Conservation (phyloP, 441 rosid genomes). For the Theobroma grandiflorum region DNA sequence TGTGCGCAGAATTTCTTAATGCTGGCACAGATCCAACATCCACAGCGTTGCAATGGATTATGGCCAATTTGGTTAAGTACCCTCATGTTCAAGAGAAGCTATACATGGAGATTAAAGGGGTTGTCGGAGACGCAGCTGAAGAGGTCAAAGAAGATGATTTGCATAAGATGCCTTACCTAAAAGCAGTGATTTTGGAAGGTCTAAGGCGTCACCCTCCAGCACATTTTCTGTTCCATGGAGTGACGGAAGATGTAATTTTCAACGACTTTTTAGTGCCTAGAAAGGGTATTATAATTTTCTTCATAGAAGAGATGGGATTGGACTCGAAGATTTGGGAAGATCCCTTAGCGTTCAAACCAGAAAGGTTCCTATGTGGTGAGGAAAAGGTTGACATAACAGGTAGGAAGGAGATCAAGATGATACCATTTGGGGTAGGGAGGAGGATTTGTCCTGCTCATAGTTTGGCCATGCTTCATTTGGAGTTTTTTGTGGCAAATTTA, state of each 20-base stretch:
- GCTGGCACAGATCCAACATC: conserved; percentile 55
- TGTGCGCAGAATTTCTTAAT: conserved; percentile 49
- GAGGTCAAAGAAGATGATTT: conserved; percentile 39
- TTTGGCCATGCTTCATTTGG: conserved; percentile 53
- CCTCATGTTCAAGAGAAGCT: conserved; percentile 38
- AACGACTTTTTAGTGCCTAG: conserved; percentile 20
- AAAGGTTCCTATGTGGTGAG: background rate
- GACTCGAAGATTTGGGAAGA: conserved; percentile 16
- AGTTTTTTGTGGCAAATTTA: conserved; percentile 52
- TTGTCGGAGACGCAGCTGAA: conserved; percentile 10
- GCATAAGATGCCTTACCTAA: conserved; percentile 39
- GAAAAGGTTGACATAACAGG: conserved; percentile 22
- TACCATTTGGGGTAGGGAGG: conserved; percentile 20
- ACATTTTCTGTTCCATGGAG: conserved; percentile 26
- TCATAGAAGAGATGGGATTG: conserved; percentile 11
- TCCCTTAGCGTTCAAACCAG: background rate
- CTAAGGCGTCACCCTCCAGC: conserved; percentile 37
- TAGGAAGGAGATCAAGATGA: conserved; percentile 24
- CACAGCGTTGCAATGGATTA: conserved; percentile 55
- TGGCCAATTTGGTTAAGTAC: conserved; percentile 53
- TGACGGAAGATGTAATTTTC: conserved; percentile 14
- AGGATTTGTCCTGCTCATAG: conserved; percentile 43
- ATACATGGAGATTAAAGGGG: conserved; percentile 34
- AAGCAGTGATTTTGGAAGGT: conserved; percentile 42
- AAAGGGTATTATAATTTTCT: background rate